Evolutionary conservation across 73 alveolate genomes (phyloP).

Genomic region (Effrenium voratum): DNA sequence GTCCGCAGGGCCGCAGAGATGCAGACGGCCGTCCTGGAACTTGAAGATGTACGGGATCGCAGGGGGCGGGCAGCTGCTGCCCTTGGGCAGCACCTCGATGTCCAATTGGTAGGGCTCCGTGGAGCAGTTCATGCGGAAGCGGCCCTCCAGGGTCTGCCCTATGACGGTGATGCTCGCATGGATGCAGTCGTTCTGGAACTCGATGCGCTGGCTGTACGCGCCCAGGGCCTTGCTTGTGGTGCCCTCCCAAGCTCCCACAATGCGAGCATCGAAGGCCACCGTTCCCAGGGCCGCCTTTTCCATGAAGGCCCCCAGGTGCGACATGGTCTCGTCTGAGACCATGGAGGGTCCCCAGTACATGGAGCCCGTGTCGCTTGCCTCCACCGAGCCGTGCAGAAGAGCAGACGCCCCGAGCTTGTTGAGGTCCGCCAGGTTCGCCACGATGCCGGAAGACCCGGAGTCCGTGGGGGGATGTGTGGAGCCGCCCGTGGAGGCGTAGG

Average conservation of each 20-base stretch:
- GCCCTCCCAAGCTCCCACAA: constrained; percentile 4
- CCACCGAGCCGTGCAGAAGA: background rate
- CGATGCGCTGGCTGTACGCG: background rate
- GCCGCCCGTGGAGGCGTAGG: background rate
- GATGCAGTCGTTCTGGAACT: constrained; percentile 1
- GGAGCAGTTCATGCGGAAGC: background rate
- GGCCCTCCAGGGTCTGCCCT: background rate
- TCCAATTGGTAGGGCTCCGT: constrained; percentile 1
- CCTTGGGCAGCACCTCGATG: background rate
- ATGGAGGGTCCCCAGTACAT: background rate
- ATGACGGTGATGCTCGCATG: constrained; percentile 9
- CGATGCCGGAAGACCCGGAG: background rate
- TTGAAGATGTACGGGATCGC: constrained; percentile 12
- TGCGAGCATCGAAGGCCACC: background rate
- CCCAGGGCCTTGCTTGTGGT: background rate
- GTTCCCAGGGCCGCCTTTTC: background rate
- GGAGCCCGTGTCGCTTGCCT: background rate
- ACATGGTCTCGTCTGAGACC: background rate
- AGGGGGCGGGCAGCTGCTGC: constrained; percentile 21
- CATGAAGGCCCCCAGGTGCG: background rate
- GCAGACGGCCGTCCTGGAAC: constrained; percentile 24
- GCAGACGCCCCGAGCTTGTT: background rate
- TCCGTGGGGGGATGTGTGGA: background rate
- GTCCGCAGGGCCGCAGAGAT: background rate
- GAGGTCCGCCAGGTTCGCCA: background rate